Conservation (phyloP, 78 protist genomes). For the Protostelium mycophagum region DNA sequence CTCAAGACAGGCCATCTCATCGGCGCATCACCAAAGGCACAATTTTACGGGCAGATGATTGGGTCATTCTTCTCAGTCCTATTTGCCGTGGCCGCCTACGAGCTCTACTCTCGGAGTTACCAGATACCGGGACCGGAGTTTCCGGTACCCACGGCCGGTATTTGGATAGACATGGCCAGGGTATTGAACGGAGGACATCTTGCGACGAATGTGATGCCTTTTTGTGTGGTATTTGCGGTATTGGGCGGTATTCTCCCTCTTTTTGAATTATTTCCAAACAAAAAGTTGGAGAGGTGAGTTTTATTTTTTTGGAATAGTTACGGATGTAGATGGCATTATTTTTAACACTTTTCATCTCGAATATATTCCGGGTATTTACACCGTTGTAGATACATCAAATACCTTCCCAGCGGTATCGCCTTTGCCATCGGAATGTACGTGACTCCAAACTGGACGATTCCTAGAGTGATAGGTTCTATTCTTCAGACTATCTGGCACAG, state of each 20-base stretch:
- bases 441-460: constrained; percentile 62
- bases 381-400: background rate
- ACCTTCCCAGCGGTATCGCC: constrained; percentile 69
- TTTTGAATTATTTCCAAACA: background rate
- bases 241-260: constrained; percentile 54
- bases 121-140: constrained; percentile 11
- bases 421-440: constrained; percentile 72
- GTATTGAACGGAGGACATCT: constrained; percentile 38
- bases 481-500: constrained; percentile 31
- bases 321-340: background rate
- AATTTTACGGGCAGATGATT: constrained; percentile 67
- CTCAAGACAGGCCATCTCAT: constrained; percentile 75
- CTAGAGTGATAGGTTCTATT: constrained; percentile 62
- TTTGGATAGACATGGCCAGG: constrained; percentile 56
- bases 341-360: too few species aligned
- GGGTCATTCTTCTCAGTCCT: constrained; percentile 63
- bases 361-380: too few species aligned
- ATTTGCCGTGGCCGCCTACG: constrained; percentile 60
- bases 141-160: constrained; percentile 29
- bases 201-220: constrained; percentile 45
- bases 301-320: too few species aligned
- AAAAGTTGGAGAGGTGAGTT: background rate
- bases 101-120: constrained; percentile 42
- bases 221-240: constrained; percentile 37
- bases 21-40: constrained; percentile 59